Conservation (phyloP, 75 land plant genomes). For the Selaginella moellendorffii region DNA sequence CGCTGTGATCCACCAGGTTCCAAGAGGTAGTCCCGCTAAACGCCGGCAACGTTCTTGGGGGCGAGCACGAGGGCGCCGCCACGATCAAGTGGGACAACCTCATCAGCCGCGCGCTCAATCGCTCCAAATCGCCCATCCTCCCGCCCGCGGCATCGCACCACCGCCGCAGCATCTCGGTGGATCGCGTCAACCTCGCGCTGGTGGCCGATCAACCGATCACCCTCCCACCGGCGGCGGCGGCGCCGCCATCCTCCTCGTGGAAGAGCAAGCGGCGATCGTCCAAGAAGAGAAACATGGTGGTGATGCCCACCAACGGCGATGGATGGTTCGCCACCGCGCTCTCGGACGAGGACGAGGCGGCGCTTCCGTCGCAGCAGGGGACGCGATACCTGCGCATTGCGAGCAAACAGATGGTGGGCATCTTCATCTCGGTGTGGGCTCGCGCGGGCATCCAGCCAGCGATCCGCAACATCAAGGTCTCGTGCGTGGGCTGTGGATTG, state of each 20-base stretch:
- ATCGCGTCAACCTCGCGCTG: not conserved
- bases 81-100: not conserved
- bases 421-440: constrained; percentile 80
- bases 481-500: constrained; percentile 61
- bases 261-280: not conserved
- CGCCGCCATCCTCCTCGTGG: not conserved
- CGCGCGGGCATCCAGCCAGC: constrained; percentile 32
- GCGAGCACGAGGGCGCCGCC: not conserved
- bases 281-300: not conserved
- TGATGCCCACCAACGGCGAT: not conserved
- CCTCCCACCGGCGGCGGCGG: not conserved
- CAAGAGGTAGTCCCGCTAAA: not conserved
- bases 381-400: constrained; percentile 33
- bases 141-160: not conserved
- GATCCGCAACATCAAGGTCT: constrained; percentile 43
- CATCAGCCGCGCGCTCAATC: not conserved
- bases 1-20: not conserved
- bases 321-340: not conserved
- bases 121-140: too few species aligned
- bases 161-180: not conserved
- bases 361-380: not conserved
- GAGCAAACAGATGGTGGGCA: constrained; percentile 91
- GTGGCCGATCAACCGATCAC: too few species aligned
- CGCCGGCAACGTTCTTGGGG: not conserved
- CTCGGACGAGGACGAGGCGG: constrained; percentile 1